Base-by-base conservation (phyloP, 2,329 filamentous ascomycete species). In the Bipolaris zeicola region DNA sequence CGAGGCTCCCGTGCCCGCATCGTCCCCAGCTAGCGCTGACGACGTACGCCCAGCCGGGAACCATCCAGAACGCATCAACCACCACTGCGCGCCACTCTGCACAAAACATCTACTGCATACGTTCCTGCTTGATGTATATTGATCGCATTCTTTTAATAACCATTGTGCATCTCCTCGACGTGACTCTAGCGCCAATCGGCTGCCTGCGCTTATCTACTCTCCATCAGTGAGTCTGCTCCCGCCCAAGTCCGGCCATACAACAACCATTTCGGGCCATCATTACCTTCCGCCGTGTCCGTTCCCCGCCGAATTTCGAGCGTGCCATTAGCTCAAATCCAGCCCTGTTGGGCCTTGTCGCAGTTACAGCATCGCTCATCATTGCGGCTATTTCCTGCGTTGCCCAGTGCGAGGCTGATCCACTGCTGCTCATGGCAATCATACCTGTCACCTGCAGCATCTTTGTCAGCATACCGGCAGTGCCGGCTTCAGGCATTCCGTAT, bases 281-380 rank as follows among this genome's bases (percentile, higher is more conserved):
- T 52, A 64, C 44, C 57, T 57, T 64, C 67, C 67, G 65, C 60
- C 57, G 44, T 57, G 59, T 64, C 62, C 66, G 63, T 59, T 41
- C 31, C 54, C 58, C 61, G 57, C 61, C 62, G 58, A 50, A 39
- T 61, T 57, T 48, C 46, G 44, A 52, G 50, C 50, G 39, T 50
- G 36, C 56, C 42, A 55, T 61, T 63, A 61, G 65, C 52, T 59
- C 58, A 28, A 38, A 56, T 16, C 28, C 36, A 53, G 20, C 14
- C n/a, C 43, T 3, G 26, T 22, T 54, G 39, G 45, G 37, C 45
- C 45, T 49, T 18, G n/a, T n/a, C 11, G 45, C 45, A 41, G 45
- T 24, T 39, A 20, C 20, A 24, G 39, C 34, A 28, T 24, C n/a
- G 48, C 20, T 31, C 42, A 44, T 55, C 28, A 52, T 16, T 26